Conservation (phyloP, 306 rosid genomes). For the Citrullus colocynthis region DNA sequence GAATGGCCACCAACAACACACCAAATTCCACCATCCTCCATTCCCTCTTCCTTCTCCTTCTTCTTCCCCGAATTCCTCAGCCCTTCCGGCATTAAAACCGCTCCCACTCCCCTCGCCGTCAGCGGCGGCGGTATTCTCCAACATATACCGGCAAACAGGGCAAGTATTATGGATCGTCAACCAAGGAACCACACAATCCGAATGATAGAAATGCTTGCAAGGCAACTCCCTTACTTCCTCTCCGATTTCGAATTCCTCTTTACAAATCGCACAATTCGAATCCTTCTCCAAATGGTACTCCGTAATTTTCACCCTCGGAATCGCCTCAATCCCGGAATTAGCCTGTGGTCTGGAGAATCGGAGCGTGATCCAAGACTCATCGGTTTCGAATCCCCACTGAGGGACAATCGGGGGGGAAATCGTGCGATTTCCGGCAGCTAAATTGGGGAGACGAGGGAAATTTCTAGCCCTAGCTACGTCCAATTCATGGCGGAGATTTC, state of each 20-base stretch:
- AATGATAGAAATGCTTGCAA: conserved; percentile 69
- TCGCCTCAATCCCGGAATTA: not conserved
- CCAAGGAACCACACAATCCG: conserved; percentile 64
- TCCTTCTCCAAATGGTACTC: conserved; percentile 24
- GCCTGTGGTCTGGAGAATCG: not conserved
- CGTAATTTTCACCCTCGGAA: conserved; percentile 7
- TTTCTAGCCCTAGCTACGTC: not conserved
- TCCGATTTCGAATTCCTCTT: conserved; percentile 47
- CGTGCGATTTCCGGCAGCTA: not conserved
- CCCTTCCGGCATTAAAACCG: not conserved
- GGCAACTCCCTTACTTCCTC: conserved; percentile 52
- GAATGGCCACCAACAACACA: not conserved
- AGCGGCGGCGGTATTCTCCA: not conserved
- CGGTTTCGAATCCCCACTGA: not conserved
- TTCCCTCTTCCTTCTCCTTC: not conserved
- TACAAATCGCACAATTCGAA: conserved; percentile 55
- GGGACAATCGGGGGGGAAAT: not conserved
- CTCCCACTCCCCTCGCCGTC: not conserved
- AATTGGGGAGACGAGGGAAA: not conserved
- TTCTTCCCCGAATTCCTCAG: not conserved
- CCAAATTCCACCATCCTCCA: not conserved
- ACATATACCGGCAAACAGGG: conserved; percentile 51
- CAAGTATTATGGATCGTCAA: conserved; percentile 51
- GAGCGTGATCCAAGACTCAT: not conserved
- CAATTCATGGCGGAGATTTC: not conserved